Evolutionary conservation across 306 rosid species (phyloP), one percentile per base, ranked within the genome.

Genomic region (Coriaria nepalensis): DNA sequence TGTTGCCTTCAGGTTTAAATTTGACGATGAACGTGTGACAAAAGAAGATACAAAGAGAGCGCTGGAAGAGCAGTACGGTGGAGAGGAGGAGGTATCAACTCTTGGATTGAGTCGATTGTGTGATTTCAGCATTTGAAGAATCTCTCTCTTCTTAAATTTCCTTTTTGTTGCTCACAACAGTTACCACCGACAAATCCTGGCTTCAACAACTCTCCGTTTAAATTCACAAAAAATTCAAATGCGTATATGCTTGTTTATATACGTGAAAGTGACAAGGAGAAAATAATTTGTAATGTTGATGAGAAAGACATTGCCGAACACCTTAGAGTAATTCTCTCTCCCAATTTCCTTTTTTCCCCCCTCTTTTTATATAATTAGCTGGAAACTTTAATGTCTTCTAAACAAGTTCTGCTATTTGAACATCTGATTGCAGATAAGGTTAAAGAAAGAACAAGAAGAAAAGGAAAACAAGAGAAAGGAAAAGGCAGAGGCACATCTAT

Each of bases 171-270:
- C 65, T 57, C 57, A 52, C 43, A 33, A 52, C 79, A 88, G 96
- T 54, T 88, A 68, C 94, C 86, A 13, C 86, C 77, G 29, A 20
- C 29, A 20, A 20, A 20, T 64, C 96, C 93, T 53, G 94, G 94
- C 40, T 83, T 83, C 65, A 80, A 88, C 70, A 78, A 80, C 56
- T 66, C 93, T 49, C 86, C 94, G 50, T 78, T 83, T 57, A 88
- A 88, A 66, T 88, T 83, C 67, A 83, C 96, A 13, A 83, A 84
- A 63, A 70, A 74, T 72, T 88, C 96, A 6, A 88, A 88, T 62
- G 96, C 95, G 2, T 88, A 88, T 61, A 88, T 88, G 95, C 96
- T 88, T 70, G 95, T 88, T 34, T 88, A 88, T 63, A 77, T 88
- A 45, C 85, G 96, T 33, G 95, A 83, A 53, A 74, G 80, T 64